Base-by-base conservation (phyloP, 2,329 filamentous ascomycete species). In the Phialemoniopsis sp. region DNA sequence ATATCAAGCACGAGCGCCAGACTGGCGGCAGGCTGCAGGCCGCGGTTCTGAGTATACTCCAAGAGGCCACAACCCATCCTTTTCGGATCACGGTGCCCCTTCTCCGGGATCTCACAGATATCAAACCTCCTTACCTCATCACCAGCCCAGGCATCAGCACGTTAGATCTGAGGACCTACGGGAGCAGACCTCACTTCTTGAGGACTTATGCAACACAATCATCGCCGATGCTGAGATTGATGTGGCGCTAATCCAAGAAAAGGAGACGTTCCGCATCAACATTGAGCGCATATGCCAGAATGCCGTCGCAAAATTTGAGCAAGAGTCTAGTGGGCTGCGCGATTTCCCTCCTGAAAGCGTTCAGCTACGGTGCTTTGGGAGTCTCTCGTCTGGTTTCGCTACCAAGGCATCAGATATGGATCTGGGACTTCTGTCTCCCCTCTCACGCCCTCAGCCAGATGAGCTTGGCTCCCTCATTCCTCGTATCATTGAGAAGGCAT, bases 341-440 rank as follows among this genome's bases (percentile, higher is more conserved):
- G 62, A 73, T 8, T 80, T 85, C 41, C 63, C 72, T 13, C 54
- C 72, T 17, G 55, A 65, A 9, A 76, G 75, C 37, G 74, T 91
- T n/a, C 70, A 80, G 38, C 68, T 94, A 13, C 80, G 80, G 50
- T 88, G 84, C 52, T 94, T 93, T 55, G 89, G 89, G 5, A 94
- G 89, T 56, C 70, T 94, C 34, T 78, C 79, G 15, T 90, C 89
- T 12, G 89, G 89, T 0, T 95, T 95, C 62, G 90, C 87, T 4
- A 89, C 87, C 10, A 86, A 86, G 51, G 80, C 81, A n/a, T 91
- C 89, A 2, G 89, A 95, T 53, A 89, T 95, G 84, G 90, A 96
- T 59, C 75, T 95, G 21, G 86, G 84, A 8, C 74, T 95, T 28
- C 67, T 93, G 5, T 84, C 86, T 2, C 78, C 77, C 4, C 62